Base-by-base conservation (phyloP, 306 rosid genomes). In the Quercus berberidifolia region DNA sequence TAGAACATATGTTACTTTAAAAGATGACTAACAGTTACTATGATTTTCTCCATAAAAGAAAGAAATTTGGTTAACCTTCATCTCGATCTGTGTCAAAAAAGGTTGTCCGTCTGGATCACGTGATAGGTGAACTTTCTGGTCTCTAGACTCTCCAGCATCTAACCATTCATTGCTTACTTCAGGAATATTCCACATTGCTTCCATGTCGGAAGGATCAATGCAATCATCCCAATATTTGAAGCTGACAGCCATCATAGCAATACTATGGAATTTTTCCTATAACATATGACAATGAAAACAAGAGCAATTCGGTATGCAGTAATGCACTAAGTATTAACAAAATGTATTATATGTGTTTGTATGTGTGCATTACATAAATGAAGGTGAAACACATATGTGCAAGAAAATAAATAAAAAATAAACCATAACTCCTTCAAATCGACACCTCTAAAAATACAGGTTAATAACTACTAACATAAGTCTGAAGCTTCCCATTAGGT, bases 51-150 rank as follows among this genome's bases (percentile, higher is more conserved):
- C 46, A 76, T 10, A 59, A 70, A 76, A 80, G 49, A 75, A 75
- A 55, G 43, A n/a, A 74, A 35, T 17, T 33, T 74, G 57, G n/a
- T 75, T 74, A 76, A 92, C 97, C 97, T 88, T 92, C 93, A 94
- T 90, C 88, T 94, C 99, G 3, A 91, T 92, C 77, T 91, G 97
- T 59, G 99, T 94, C 84, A 94, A 78, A 82, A 88, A 92, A 30
- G 92, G 89, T 65, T 94, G 92, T 18, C 97, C 99, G 46, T 94
- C 99, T 7, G 99, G 99, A 90, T 94, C 95, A 6, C 99, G 91
- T 4, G 93, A 92, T 76, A 94, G 89, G 71, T 92, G 99, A 82
- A 94, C 88, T 83, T 86, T 92, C 69, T 59, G 89, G 38, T 75
- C 82, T 87, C 73, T 91, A 3, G 82, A 78, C 78, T 94, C 99